Percentiles rank a stretch among this genome's conserved stretches.
These are phyloP conservation scores for Colletotrichum tamarilloi DNA, from an alignment of 2,329 filamentous ascomycete genomes.

Conservation along the genomic window DNA sequence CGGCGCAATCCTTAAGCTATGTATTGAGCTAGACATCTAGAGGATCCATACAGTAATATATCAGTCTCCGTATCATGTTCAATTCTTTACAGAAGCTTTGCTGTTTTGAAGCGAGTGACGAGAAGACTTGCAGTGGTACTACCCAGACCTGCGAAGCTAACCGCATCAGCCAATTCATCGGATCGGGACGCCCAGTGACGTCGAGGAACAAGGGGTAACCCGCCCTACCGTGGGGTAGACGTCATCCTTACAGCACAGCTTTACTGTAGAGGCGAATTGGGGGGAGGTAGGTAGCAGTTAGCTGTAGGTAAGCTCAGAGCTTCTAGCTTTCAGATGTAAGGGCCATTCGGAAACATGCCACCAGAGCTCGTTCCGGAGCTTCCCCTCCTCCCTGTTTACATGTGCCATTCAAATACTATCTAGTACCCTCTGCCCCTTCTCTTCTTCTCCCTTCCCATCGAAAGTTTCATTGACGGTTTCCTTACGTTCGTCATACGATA, in stretches of 20 bases:
- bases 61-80: too few species aligned
- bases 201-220: not conserved
- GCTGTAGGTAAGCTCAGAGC: not conserved
- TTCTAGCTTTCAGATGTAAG: not conserved
- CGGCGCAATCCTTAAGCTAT: too few species aligned
- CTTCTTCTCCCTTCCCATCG: not conserved
- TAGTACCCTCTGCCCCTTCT: not conserved
- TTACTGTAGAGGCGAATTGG: not conserved
- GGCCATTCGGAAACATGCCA: not conserved
- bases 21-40: too few species aligned
- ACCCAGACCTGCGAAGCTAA: not conserved
- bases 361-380: not conserved
- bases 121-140: not conserved
- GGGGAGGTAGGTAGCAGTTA: not conserved
- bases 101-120: too few species aligned
- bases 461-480: not conserved
- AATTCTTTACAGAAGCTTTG: too few species aligned
- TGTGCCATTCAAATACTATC: not conserved
- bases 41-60: too few species aligned
- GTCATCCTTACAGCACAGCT: constrained; percentile 32
- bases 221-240: constrained; percentile 11
- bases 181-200: constrained; percentile 21
- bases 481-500: not conserved
- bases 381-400: not conserved
- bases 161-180: constrained; percentile 1